A percentile compares a stretch with the other conserved stretches of the same genome.
Evolutionary conservation across 2,329 filamentous ascomycete genomes (phyloP).

Genomic region (Colletotrichum viniferum): DNA sequence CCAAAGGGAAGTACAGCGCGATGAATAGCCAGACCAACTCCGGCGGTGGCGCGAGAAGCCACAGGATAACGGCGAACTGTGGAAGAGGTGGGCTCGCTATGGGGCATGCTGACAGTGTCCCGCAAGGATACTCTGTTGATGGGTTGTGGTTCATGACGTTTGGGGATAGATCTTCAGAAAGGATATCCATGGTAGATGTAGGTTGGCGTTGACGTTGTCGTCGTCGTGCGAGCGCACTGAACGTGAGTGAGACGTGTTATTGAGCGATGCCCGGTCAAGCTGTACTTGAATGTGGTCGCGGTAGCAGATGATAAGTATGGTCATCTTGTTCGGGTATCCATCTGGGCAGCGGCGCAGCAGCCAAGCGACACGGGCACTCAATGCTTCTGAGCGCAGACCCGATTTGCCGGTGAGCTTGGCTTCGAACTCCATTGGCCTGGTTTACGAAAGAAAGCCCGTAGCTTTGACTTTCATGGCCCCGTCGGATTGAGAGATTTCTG

Average conservation of each 20-base stretch:
- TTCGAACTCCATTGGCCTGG: not conserved
- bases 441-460: not conserved
- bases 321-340: not conserved
- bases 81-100: not conserved
- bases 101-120: not conserved
- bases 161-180: not conserved
- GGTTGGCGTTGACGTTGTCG: not conserved
- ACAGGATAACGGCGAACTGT: not conserved
- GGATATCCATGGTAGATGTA: not conserved
- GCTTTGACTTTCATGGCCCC: not conserved
- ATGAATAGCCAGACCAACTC: not conserved
- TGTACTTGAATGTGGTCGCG: not conserved
- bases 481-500: not conserved
- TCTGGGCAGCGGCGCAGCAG: conserved; percentile 3
- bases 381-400: not conserved
- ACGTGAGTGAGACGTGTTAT: not conserved
- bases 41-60: not conserved
- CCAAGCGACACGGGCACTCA: not conserved
- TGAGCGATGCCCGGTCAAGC: rapidly evolving
- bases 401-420: not conserved
- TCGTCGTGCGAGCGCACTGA: not conserved
- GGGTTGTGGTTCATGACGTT: not conserved
- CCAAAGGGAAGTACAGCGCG: not conserved
- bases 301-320: not conserved
- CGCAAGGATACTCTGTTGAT: not conserved